Evolutionary conservation across 768 basidiomycete species (phyloP), one percentile per base, ranked within the genome.

Genomic region (Tricholoma sp.): DNA sequence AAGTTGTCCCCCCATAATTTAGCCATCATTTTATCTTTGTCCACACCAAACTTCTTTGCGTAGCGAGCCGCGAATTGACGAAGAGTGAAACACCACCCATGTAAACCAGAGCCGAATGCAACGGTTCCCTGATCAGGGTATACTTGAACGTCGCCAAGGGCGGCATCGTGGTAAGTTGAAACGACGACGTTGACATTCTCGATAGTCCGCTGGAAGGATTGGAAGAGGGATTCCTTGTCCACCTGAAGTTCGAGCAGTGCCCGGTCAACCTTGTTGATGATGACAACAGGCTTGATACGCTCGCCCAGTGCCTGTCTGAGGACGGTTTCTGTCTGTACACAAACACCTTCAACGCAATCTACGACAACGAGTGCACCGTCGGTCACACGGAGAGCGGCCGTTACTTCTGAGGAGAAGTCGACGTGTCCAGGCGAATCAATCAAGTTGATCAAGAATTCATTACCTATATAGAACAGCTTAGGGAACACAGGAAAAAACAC

Each of bases 251-350:
- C 97, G 67, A 99, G 91, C 52, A 99, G 85, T 58, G 97, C 97
- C 69, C 97, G 96, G 77, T 99, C 97, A 68, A 99, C 94, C 82
- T 99, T 99, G 87, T 99, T 99, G 79, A 99, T 97, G 78, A 98
- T 86, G 67, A 98, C 86, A 68, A 99, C 97, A 63, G 97, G 97
- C 80, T 97, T 98, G 81, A 99, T 98, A 74, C 97, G 94, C 80
- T 99, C 97, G 41, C 87, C 84, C 45, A 99, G 84, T 55, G 97
- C 91, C 71, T 99, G 97, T 65, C 97, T 94, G 57, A 99, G 84
- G 57, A 99, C 97, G 14, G 97, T 99, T 80, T 98, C 97, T 70
- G 97, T 99, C 78, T 99, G 97, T 41, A 98, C 97, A 74, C 96
- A 99, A 69, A 98, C 97, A 79, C 97, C 97, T 72, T 99, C 97